phyloP scores from a whole-genome alignment of 2,329 filamentous ascomycete genomes.

The Cercospora janseana region DNA sequence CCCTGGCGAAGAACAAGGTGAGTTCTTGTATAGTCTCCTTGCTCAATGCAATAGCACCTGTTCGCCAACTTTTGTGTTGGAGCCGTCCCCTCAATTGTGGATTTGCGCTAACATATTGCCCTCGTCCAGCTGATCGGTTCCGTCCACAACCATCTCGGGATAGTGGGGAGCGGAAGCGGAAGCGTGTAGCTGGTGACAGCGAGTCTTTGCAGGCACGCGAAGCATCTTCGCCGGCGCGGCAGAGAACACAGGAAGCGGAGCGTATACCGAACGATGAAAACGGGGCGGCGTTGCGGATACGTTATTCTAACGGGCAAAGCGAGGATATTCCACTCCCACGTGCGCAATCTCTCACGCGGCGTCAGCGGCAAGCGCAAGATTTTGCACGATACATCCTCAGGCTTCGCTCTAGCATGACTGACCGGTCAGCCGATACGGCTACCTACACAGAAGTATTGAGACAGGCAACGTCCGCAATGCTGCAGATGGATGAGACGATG shows the following conservation, averaged over 20 bases:
- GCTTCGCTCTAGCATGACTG: constrained; percentile 56
- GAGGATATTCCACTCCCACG: constrained; percentile 55
- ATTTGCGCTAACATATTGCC: too few species aligned
- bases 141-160: constrained; percentile 1
- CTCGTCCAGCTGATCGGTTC: neutral
- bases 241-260: constrained; percentile 51
- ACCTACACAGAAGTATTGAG: constrained; percentile 35
- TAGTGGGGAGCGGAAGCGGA: constrained; percentile 53
- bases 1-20: constrained; percentile 47
- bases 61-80: too few species aligned
- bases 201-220: constrained; percentile 41
- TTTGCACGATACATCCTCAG: constrained; percentile 57
- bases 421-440: constrained; percentile 42
- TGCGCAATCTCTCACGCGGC: constrained; percentile 44
- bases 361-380: constrained; percentile 54
- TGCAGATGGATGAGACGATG: constrained; percentile 57
- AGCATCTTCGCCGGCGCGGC: constrained; percentile 44
- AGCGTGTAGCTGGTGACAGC: constrained; percentile 51
- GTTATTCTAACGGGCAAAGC: constrained; percentile 59
- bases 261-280: constrained; percentile 35
- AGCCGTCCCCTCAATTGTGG: too few species aligned
- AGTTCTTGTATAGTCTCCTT: constrained; percentile 14
- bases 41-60: too few species aligned
- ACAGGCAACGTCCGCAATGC: constrained; percentile 45
- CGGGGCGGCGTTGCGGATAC: constrained; percentile 54